These are phyloP conservation scores for Colletotrichum zoysiae DNA, from an alignment of 2,329 filamentous ascomycete species.

Conservation along the genomic window DNA sequence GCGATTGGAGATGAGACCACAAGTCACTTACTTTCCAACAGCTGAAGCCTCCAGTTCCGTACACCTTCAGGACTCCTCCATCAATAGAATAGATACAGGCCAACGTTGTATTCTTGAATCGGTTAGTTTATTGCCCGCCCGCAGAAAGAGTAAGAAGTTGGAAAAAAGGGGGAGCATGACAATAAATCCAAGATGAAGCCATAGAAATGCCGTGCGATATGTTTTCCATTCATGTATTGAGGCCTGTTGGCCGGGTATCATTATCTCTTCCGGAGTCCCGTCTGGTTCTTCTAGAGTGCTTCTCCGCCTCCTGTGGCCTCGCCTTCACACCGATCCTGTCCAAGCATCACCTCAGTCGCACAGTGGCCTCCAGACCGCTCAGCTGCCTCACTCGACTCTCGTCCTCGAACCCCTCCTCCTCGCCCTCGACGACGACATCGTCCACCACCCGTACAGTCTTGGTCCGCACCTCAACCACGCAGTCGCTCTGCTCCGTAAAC, in stretches of 20 bases:
- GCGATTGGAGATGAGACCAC: not conserved
- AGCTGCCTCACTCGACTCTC: constrained; percentile 61
- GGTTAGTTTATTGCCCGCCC: too few species aligned
- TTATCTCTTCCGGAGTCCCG: not conserved
- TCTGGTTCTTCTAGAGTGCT: too few species aligned
- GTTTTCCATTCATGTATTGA: not conserved
- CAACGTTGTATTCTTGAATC: not conserved
- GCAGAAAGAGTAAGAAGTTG: not conserved
- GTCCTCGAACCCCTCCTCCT: constrained; percentile 50
- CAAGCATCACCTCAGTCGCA: constrained; percentile 59
- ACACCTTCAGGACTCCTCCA: not conserved
- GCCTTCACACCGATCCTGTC: not conserved
- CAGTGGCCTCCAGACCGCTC: constrained; percentile 64
- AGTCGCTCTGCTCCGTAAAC: constrained; percentile 73
- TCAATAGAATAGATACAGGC: not conserved
- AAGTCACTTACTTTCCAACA: not conserved
- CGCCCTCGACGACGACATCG: constrained; percentile 66
- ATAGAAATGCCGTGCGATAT: not conserved
- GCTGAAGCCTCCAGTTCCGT: not conserved
- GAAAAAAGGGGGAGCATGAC: too few species aligned
- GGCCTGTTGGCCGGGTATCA: constrained; percentile 26
- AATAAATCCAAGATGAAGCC: not conserved
- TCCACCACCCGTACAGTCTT: constrained; percentile 75
- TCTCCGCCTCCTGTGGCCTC: not conserved
- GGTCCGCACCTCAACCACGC: constrained; percentile 70